These are phyloP conservation scores for Artemisia argyi DNA, from an alignment of 129 eudicot genomes.

Conservation along the genomic window DNA sequence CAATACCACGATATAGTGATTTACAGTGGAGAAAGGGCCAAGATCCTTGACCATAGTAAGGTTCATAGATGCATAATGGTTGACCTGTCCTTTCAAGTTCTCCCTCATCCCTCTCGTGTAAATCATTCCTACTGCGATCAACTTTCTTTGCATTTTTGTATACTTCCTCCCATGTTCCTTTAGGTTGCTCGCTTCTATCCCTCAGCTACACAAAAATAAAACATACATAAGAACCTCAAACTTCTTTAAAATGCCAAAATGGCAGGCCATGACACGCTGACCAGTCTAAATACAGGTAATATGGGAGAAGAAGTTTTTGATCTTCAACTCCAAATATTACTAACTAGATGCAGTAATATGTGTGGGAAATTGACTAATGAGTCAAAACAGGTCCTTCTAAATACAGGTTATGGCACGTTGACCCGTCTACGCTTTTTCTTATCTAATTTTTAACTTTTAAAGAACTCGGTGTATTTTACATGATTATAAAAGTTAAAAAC, in stretches of 20 bases:
- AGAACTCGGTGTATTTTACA: not conserved
- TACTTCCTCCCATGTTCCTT: constrained; percentile 97
- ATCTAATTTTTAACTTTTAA: not conserved
- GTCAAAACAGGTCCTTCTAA: not conserved
- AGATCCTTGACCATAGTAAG: constrained; percentile 87
- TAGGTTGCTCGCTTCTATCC: constrained; percentile 83
- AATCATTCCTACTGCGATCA: constrained; percentile 70
- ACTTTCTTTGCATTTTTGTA: constrained; percentile 80
- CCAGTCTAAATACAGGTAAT: not conserved
- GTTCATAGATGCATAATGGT: constrained; percentile 86
- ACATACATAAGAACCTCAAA: constrained; percentile 8
- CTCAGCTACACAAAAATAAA: constrained; percentile 53
- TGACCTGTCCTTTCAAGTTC: constrained; percentile 97
- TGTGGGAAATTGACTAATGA: not conserved
- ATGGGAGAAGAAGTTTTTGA: not conserved
- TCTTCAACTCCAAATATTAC: not conserved
- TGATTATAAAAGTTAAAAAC: not conserved
- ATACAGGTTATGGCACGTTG: not conserved
- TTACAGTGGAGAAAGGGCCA: constrained; percentile 89
- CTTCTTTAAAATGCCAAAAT: constrained; percentile 11
- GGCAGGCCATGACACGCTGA: not conserved
- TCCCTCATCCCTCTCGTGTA: constrained; percentile 95
- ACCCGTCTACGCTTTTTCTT: not conserved
- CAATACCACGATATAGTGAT: constrained; percentile 86
- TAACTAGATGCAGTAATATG: too few relatives aligned